phyloP scores from a whole-genome alignment of 1,139 yeast genomes.

The Schwanniomyces etchellsii region DNA sequence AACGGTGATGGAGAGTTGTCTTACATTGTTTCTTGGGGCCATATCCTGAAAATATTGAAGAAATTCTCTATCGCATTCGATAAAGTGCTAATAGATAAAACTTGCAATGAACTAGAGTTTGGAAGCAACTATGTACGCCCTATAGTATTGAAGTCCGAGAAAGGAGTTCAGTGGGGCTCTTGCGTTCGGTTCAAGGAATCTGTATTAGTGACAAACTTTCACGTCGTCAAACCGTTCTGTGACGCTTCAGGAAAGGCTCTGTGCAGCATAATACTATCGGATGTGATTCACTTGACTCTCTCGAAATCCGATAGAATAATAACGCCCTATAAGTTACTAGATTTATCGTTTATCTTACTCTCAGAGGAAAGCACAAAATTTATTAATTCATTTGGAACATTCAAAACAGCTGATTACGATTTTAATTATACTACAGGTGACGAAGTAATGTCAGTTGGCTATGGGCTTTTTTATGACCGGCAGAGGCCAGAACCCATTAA shows the following conservation, averaged over 20 bases:
- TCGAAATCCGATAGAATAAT: constrained; percentile 11
- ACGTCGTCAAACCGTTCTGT: constrained; percentile 25
- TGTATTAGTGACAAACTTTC: constrained; percentile 31
- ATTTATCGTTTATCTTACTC: constrained; percentile 30
- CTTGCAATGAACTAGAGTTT: constrained; percentile 1
- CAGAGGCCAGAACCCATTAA: constrained; percentile 29
- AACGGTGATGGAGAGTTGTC: constrained; percentile 62
- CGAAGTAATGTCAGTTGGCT: constrained; percentile 46
- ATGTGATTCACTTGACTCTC: constrained; percentile 6
- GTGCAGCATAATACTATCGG: constrained; percentile 7
- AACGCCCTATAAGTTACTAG: constrained; percentile 28
- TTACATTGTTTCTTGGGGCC: constrained; percentile 45
- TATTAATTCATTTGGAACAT: constrained; percentile 1
- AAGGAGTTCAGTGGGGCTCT: constrained; percentile 30
- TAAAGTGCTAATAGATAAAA: neutral
- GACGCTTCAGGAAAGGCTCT: constrained; percentile 4
- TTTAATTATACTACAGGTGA: constrained; percentile 21
- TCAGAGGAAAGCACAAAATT: constrained; percentile 8
- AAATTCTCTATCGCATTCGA: neutral
- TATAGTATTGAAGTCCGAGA: constrained; percentile 7
- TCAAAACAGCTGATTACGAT: constrained; percentile 8
- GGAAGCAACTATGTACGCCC: constrained; percentile 11
- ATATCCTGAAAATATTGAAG: constrained; percentile 5
- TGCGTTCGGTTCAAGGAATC: constrained; percentile 20
- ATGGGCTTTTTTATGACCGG: constrained; percentile 44